Conservation (phyloP, 768 basidiomycete species). For the Pisolithus marmoratus region DNA sequence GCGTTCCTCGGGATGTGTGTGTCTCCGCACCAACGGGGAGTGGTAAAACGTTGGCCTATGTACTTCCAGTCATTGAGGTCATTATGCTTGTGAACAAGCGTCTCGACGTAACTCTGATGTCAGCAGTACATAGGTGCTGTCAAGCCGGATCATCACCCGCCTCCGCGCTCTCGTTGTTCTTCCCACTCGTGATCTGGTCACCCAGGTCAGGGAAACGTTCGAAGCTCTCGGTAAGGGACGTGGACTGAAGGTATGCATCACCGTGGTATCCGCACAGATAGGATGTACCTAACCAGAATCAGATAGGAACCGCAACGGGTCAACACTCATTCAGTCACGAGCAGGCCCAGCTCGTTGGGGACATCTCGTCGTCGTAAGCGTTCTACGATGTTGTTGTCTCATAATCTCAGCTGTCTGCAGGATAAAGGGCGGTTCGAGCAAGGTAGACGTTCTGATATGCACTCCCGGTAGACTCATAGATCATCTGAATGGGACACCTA, state of each 20-base stretch:
- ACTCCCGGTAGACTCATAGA: slow-evolving; percentile 96
- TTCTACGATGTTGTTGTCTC: neutral
- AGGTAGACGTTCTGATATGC: slow-evolving; percentile 89
- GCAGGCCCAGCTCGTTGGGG: slow-evolving; percentile 71
- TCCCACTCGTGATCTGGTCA: slow-evolving; percentile 90
- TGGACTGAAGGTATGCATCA: slow-evolving; percentile 62
- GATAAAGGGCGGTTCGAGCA: slow-evolving; percentile 80
- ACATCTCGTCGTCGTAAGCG: slow-evolving; percentile 47
- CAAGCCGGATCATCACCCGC: slow-evolving; percentile 69
- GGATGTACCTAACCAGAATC: slow-evolving; percentile 5
- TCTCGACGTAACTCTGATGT: neutral
- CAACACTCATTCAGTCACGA: slow-evolving; percentile 94
- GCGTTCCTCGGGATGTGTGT: slow-evolving; percentile 74
- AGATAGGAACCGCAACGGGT: slow-evolving; percentile 82
- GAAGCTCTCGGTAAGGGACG: slow-evolving; percentile 81
- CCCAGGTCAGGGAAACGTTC: slow-evolving; percentile 89
- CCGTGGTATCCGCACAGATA: neutral
- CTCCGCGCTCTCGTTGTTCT: slow-evolving; percentile 85
- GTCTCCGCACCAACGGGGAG: slow-evolving; percentile 97
- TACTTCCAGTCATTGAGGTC: slow-evolving; percentile 87
- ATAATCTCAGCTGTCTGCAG: slow-evolving; percentile 30
- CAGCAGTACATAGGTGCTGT: slow-evolving; percentile 48
- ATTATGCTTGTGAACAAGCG: slow-evolving; percentile 1
- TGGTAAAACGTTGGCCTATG: slow-evolving; percentile 97
- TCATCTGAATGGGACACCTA: slow-evolving; percentile 80